Evolutionary conservation across 2,329 filamentous ascomycete species (phyloP), one percentile per base, ranked within the genome.

Genomic region (Ascochyta koolunga): DNA sequence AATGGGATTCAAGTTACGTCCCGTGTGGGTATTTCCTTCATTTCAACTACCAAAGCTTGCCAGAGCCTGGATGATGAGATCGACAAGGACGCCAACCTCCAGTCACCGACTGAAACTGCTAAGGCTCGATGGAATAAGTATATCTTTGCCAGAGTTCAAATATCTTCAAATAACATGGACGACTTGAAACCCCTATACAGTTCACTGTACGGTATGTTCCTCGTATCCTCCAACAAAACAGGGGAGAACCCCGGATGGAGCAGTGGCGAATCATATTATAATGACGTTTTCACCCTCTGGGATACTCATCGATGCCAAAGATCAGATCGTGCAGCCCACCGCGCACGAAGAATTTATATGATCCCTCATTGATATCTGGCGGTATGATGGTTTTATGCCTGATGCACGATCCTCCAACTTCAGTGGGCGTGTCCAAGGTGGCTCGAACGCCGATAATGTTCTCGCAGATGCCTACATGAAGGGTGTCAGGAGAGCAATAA

Each of bases 401-500:
- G 86, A 89, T 62, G 87, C 80, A 0, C 82, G 87, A 10, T 89
- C 86, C 0, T 88, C 84, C 1, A 86, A 89, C 70, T 88, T 79
- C 75, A 90, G 89, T 58, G 88, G 88, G 9, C 83, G 84, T 15
- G 83, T 85, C 0, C 88, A 90, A 67, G 88, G 86, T 10, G 88
- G 88, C 7, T 87, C 83, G 11, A 90, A 90, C 64, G 83, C 84
- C 4, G 88, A 91, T 68, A 90, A 88, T 51, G 82, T 91, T 4
- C 81, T 91, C 15, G 88, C 88, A 2, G 88, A 91, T 64, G 88
- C 88, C 0, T 90, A 84, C 58, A 80, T 89, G 25, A 90, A 90
- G 68, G 86, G 86, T 0, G 81, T 90, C 2, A 77, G 81, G 11
- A 86, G 85, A 4, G 76, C 76, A 4, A 76, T 91, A 37, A 77